These are phyloP conservation scores for Xylaria sp. DNA, from an alignment of 2,329 filamentous ascomycete genomes.

Conservation along the genomic window DNA sequence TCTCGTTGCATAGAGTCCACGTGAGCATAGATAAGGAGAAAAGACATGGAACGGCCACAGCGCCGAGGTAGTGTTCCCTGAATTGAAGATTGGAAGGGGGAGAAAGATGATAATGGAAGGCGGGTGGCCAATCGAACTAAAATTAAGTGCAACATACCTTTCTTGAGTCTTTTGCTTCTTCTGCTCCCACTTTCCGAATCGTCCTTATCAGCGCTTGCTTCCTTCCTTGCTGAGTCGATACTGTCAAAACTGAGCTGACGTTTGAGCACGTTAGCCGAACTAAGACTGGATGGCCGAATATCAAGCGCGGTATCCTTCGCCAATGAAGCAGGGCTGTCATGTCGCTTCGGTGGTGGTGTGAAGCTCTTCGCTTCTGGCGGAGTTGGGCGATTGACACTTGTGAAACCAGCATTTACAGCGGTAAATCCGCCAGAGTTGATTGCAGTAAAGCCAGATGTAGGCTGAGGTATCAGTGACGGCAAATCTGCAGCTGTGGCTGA, in stretches of 20 bases:
- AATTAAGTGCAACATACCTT: slow-evolving; percentile 60
- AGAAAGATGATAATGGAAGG: neutral
- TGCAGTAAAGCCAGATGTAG: slow-evolving; percentile 64
- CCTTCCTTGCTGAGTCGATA: slow-evolving; percentile 55
- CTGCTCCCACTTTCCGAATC: slow-evolving; percentile 73
- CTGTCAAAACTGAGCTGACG: slow-evolving; percentile 72
- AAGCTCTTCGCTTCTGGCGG: slow-evolving; percentile 59
- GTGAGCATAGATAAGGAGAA: neutral
- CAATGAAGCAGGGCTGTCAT: slow-evolving; percentile 67
- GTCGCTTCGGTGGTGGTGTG: slow-evolving; percentile 64
- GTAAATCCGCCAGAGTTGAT: slow-evolving; percentile 70
- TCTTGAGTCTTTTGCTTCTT: slow-evolving; percentile 91
- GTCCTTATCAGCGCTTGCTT: slow-evolving; percentile 55
- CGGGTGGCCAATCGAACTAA: neutral
- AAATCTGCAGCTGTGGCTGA: slow-evolving; percentile 54
- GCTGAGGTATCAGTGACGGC: slow-evolving; percentile 45
- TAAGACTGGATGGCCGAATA: slow-evolving; percentile 60
- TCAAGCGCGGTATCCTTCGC: slow-evolving; percentile 68
- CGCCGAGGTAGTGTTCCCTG: neutral
- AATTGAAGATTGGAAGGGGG: neutral
- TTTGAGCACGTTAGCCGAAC: slow-evolving; percentile 70
- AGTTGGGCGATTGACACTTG: slow-evolving; percentile 65
- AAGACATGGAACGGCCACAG: too few relatives aligned
- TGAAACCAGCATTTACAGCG: slow-evolving; percentile 74
- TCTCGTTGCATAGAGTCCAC: neutral